Base-by-base conservation (phyloP, 768 basidiomycete species). In the Collybiopsis confluens region DNA sequence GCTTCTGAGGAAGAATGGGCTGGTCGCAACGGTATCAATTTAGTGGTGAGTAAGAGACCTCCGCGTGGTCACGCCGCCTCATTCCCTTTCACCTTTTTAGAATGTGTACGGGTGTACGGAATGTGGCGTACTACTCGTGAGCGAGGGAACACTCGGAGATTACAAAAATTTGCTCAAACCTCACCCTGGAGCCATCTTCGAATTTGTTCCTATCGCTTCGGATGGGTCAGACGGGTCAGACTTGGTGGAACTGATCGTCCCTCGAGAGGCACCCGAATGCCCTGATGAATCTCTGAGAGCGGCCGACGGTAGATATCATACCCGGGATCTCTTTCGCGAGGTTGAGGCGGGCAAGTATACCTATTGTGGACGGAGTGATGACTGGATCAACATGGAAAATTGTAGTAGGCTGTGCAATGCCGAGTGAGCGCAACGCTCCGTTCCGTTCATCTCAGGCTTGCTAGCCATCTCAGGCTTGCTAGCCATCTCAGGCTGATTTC, bases 1-100 rank as follows among this genome's bases (percentile, higher is more conserved):
- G 70, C 66, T 21, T 88, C 89, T 54, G 86, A 88, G 35, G 88
- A 89, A 66, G 78, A 80, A 10, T 90, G 82, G 77, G 88, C 85
- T 26, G 76, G 76, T 61, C 71, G 72, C 52, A 80, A 83, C 55
- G 83, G 81, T 23, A 74, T 92, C 58, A 81, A 74, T 59, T 67
- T 91, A 51, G 79, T 71, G 64, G 86, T 87, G 66, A 62, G 80
- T 68, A 36, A 24, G 13, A 33, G 5, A 13, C 30, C 30, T 33
- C 30, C 13, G 30, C 13, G 30, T 6, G 13, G 5, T 33, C 6
- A 6, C 30, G 30, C 6, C 6, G 11, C 4, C 11, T 28, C n/a
- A 45, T 45, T 24, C 15, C 15, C 6, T 23, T n/a, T n/a, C n/a
- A n/a, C n/a, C n/a, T n/a, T n/a, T n/a, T 45, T 21, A 45, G 44